Evolutionary conservation across 2,329 filamentous ascomycete genomes (phyloP), one percentile per base, ranked within the genome.

Genomic region (Fusarium torreyae): DNA sequence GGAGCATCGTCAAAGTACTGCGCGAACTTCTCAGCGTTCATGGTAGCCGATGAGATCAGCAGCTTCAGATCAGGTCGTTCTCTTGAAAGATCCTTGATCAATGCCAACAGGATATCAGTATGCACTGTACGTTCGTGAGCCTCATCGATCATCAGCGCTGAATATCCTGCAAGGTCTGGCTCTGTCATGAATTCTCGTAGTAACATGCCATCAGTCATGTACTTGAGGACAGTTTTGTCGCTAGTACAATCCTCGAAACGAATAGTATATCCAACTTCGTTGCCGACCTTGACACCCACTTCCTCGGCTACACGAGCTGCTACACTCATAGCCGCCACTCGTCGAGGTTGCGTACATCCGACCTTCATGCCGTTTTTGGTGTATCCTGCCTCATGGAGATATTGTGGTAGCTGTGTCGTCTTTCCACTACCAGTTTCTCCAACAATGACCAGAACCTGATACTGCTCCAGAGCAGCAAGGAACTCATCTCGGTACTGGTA

Each of bases 171-270:
- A 7, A 98, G 83, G 70, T 95, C 90, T 0, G 95, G 94, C 74
- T 97, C 94, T 0, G 93, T 95, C 82, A 98, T 88, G 69, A 98
- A 92, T 77, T 97, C 94, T 76, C 94, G 87, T 31, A 98, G 84
- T 39, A 98, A 83, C 92, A 98, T 97, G 77, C 96, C 96, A 75
- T 99, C 96, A 0, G 96, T 99, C 92, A 97, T 95, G 80, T 97
- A 98, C 79, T 97, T 97, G 56, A 99, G 82, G 9, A 95, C 85
- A 0, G 96, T 98, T 81, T 97, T 97, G 74, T 97, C 94, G 77
- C 89, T 93, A 0, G 94, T 97, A 68, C 91, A 90, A 79, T 98
- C 93, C 77, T 99, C 96, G 74, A 98, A 99, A 65, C 96, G 92
- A 72, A 99, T 97, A 0, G 91, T 91, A 78, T 98, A 99, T 17